Evolutionary conservation across 192 early-diverging fungal genomes (phyloP), one percentile per base, ranked within the genome.

Genomic region (Dissophora ornata): DNA sequence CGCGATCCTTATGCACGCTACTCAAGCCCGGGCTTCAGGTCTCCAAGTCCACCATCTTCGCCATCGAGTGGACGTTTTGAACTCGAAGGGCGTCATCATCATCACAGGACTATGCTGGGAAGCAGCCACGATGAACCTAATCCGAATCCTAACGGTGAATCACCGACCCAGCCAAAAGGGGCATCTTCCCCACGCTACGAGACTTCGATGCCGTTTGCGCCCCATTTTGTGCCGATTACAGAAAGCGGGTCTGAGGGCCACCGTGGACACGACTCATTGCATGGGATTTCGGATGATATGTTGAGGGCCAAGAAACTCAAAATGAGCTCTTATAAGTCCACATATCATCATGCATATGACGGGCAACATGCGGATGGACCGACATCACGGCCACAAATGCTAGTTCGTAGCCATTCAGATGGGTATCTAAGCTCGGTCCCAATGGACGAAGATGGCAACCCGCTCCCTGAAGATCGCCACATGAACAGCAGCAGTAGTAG

Each of bases 81-180:
- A 21, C 36, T 33, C 13, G 15, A 21, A 21, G 44, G 48, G 29
- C 41, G 12, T 3, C n/a, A 64, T 53, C 29, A 38, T 25, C 54
- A 56, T 11, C 30, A 52, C 1, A 24, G 30, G 4, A 24, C 48
- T 3, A 19, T 60, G 41, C 41, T 49, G 0, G 57, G 50, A 15
- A 56, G 32, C 25, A 34, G 59, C 24, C 58, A 62, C 25, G 58
- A 77, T 16, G 59, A 57, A 5, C 53, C 59, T 0, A 77, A 77
- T 16, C 73, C 47, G 0, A 77, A 67, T 40, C 73, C 73, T 0
- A 77, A 77, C 24, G 73, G 73, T 26, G 73, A 77, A 33, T 77
- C 73, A 5, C 73, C 73, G 1, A 44, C 38, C 10, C 63, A 60
- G 15, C 71, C 51, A 11, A 12, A 12, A 2, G 34, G 58, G 13